These are phyloP conservation scores for Sporothrix inflata DNA, from an alignment of 2,329 filamentous ascomycete species.

Conservation along the genomic window DNA sequence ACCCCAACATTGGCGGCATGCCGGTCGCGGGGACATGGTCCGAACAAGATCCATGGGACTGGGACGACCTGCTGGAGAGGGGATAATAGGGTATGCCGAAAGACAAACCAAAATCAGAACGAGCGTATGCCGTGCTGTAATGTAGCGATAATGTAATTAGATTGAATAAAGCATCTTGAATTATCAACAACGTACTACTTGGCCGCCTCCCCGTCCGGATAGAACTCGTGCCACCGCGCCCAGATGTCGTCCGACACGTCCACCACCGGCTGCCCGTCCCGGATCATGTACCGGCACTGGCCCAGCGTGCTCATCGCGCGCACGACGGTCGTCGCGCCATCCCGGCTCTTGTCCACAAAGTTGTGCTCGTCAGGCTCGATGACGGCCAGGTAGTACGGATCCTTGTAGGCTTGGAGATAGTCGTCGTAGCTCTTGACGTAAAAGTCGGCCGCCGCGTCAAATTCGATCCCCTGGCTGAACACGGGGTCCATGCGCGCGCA, in stretches of 20 bases:
- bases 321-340: neutral
- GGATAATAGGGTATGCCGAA: fast-evolving
- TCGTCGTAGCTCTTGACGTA: conserved; percentile 9
- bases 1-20: neutral
- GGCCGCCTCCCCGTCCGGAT: no score
- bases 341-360: conserved; percentile 16
- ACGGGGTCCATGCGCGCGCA: neutral
- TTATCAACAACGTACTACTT: no score
- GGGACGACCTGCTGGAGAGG: conserved; percentile 16
- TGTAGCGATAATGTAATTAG: neutral
- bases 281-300: conserved; percentile 10
- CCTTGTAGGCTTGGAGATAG: neutral
- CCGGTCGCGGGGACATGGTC: neutral
- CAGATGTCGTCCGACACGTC: conserved; percentile 10
- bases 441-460: conserved; percentile 17
- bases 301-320: neutral
- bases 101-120: neutral
- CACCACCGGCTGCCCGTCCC: conserved; percentile 2
- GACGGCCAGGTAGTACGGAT: neutral
- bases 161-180: no score
- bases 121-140: neutral
- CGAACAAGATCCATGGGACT: conserved; percentile 23
- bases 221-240: conserved; percentile 13
- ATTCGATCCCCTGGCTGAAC: neutral
- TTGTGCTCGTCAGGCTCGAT: conserved; percentile 17